phyloP scores from a whole-genome alignment of 345 rosid genomes.

The Aquilaria sinensis region DNA sequence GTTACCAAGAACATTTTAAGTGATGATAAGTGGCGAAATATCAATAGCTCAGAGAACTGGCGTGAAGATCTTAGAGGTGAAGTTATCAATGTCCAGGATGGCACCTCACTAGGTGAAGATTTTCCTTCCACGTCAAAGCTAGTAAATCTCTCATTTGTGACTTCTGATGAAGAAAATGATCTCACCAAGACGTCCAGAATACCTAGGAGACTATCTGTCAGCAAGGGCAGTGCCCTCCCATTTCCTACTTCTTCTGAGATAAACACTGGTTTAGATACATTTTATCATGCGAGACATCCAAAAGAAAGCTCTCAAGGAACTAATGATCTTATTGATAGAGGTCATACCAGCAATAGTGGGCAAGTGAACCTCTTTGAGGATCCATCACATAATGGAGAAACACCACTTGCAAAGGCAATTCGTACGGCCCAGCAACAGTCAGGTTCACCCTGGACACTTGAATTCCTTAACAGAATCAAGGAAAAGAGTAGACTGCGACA shows the following conservation, averaged over 20 bases:
- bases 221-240: slow-evolving; percentile 24
- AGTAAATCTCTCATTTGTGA: slow-evolving; percentile 24
- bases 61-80: slow-evolving; percentile 45
- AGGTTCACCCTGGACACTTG: slow-evolving; percentile 94
- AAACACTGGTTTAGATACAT: slow-evolving; percentile 29
- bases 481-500: slow-evolving; percentile 68
- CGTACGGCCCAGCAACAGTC: slow-evolving; percentile 38
- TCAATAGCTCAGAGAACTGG: slow-evolving; percentile 24
- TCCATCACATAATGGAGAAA: slow-evolving; percentile 43
- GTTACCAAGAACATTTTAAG: slow-evolving; percentile 19
- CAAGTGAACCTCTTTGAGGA: slow-evolving; percentile 35
- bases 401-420: slow-evolving; percentile 62
- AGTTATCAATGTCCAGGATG: slow-evolving; percentile 39
- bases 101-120: slow-evolving; percentile 25
- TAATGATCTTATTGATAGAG: slow-evolving; percentile 16
- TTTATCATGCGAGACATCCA: slow-evolving; percentile 22
- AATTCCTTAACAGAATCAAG: slow-evolving; percentile 73
- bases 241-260: slow-evolving; percentile 46
- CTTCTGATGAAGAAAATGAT: slow-evolving; percentile 36
- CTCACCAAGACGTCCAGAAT: slow-evolving; percentile 35
- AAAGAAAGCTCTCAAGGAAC: slow-evolving; percentile 22
- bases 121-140: slow-evolving; percentile 27
- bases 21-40: slow-evolving; percentile 25
- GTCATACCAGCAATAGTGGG: slow-evolving; percentile 21
- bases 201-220: slow-evolving; percentile 51